These are phyloP conservation scores for Rosa lucieae DNA, from an alignment of 306 rosid species.

Conservation along the genomic window DNA sequence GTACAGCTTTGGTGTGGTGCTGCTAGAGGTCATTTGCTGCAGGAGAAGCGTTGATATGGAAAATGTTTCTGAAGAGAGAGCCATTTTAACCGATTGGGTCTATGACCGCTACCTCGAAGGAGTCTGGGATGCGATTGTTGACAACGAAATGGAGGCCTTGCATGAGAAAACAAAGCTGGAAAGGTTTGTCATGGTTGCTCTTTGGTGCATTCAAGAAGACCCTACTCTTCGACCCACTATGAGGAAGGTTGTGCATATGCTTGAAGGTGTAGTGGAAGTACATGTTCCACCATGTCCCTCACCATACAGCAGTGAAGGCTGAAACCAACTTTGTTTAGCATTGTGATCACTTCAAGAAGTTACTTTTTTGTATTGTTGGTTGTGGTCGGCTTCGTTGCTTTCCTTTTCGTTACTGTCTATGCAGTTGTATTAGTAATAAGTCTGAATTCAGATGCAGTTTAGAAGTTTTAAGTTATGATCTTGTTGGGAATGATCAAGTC, in stretches of 20 bases:
- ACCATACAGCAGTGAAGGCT: background rate
- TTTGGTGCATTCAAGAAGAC: conserved; percentile 44
- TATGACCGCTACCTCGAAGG: conserved; percentile 22
- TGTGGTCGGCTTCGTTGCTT: no score
- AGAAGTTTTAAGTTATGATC: no score
- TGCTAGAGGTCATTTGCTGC: conserved; percentile 41
- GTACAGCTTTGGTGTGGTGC: conserved; percentile 35
- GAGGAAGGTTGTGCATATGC: conserved; percentile 36
- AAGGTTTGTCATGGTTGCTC: conserved; percentile 12
- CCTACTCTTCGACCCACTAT: conserved; percentile 32
- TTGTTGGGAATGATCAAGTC: no score
- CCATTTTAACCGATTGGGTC: conserved; percentile 20
- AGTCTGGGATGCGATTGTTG: background rate
- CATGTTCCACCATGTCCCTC: conserved; percentile 25
- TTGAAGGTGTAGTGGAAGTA: conserved; percentile 40
- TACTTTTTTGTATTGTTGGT: no score
- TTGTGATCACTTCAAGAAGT: background rate
- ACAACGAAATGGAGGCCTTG: conserved; percentile 16
- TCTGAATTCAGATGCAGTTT: no score
- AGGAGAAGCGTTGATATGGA: conserved; percentile 24
- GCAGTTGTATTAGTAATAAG: no score
- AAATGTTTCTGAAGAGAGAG: background rate
- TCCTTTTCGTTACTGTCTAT: no score
- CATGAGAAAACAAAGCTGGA: conserved; percentile 16
- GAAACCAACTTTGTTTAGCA: background rate